Evolutionary conservation across 345 rosid species (phyloP).

Genomic region (Eucalyptus paniculata): DNA sequence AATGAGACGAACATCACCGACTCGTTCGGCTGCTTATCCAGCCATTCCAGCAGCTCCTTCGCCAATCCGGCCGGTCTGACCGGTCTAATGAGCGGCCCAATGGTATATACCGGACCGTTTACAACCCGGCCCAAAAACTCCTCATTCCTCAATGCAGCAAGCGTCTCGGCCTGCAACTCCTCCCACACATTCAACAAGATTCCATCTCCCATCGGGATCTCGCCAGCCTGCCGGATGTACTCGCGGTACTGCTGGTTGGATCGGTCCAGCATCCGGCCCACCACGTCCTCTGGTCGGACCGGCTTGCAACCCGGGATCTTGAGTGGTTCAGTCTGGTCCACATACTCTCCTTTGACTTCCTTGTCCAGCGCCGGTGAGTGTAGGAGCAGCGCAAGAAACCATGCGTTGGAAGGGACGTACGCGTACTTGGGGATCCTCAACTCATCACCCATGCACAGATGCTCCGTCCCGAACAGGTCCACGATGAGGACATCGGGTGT

Average conservation of each 20-base stretch:
- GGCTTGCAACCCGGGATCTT: conserved; percentile 44
- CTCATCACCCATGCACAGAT: conserved; percentile 22
- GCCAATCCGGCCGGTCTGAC: not conserved
- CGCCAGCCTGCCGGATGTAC: not conserved
- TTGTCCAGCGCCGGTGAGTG: conserved; percentile 18
- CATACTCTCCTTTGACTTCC: conserved; percentile 24
- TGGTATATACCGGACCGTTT: conserved; percentile 22
- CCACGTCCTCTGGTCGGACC: conserved; percentile 22
- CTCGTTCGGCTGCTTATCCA: conserved; percentile 23
- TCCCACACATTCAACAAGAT: conserved; percentile 56
- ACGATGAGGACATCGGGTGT: conserved; percentile 34
- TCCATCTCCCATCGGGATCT: conserved; percentile 26
- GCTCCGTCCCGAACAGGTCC: conserved; percentile 31
- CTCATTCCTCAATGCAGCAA: conserved; percentile 17
- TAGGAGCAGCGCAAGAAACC: conserved; percentile 31
- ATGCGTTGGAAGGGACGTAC: conserved; percentile 21
- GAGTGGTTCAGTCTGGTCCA: conserved; percentile 16
- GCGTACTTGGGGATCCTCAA: conserved; percentile 18
- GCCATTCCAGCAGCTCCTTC: conserved; percentile 17
- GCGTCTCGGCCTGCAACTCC: conserved; percentile 24
- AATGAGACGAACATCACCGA: conserved; percentile 57
- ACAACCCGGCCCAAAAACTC: not conserved
- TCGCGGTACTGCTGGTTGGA: conserved; percentile 1
- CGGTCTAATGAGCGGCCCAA: conserved; percentile 31
- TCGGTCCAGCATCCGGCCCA: conserved; percentile 23